phyloP scores from a whole-genome alignment of 2,329 filamentous ascomycete genomes.

The Paecilomyces sp. region DNA sequence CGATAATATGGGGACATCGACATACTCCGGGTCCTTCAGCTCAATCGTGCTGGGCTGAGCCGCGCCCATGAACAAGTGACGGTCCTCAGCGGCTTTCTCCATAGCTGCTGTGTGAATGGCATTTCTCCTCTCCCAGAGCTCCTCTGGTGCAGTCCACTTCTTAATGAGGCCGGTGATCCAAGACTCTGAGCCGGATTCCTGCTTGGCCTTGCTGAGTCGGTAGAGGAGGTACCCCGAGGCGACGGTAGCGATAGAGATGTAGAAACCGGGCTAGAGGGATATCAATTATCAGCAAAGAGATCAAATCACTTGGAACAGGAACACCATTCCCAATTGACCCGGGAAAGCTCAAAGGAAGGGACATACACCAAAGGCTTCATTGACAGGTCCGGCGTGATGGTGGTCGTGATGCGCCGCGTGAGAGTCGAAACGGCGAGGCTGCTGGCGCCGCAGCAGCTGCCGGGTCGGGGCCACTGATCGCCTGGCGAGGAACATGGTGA shows the following conservation, averaged over 20 bases:
- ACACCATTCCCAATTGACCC: conserved; percentile 4
- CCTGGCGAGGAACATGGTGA: conserved; percentile 35
- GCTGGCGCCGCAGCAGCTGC: conserved; percentile 33
- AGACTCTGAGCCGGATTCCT: conserved; percentile 31
- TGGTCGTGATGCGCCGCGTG: conserved; percentile 27
- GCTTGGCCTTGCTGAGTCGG: conserved; percentile 29
- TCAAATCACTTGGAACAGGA: not conserved
- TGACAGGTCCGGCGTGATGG: conserved; percentile 35
- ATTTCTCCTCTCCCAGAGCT: conserved; percentile 50
- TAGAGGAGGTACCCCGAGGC: conserved; percentile 37
- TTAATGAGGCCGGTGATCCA: conserved; percentile 44
- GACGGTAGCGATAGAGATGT: conserved; percentile 36
- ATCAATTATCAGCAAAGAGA: conserved; percentile 2
- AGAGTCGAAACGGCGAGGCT: conserved; percentile 38
- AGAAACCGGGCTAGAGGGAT: conserved; percentile 38
- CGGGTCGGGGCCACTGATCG: conserved; percentile 31
- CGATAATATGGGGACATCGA: conserved; percentile 12
- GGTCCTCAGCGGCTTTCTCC: conserved; percentile 57
- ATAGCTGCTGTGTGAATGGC: conserved; percentile 53
- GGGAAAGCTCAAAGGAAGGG: conserved; percentile 9
- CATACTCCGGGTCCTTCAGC: conserved; percentile 59
- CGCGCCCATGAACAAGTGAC: conserved; percentile 51
- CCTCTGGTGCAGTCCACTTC: conserved; percentile 48
- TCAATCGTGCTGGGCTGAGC: conserved; percentile 39
- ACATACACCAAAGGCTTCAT: conserved; percentile 41